These are phyloP conservation scores for Nakazawaea peltata DNA, from an alignment of 805 yeast species.

Conservation along the genomic window DNA sequence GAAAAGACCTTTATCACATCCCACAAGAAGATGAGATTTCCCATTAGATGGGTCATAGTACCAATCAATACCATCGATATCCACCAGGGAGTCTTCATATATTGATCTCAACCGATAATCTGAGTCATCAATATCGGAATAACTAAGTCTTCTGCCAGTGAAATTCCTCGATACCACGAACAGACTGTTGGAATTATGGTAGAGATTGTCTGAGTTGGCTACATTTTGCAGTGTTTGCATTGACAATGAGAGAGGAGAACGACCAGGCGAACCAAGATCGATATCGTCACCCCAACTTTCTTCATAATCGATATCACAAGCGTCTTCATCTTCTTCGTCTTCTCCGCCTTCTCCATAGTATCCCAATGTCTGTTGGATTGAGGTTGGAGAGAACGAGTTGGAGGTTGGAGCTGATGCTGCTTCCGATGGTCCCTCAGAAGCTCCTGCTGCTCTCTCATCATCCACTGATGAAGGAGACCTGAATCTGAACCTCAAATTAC, in stretches of 20 bases:
- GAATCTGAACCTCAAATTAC: background rate
- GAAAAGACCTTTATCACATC: conserved; percentile 59
- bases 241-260: too few species aligned
- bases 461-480: too few species aligned
- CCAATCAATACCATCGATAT: conserved; percentile 59
- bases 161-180: conserved; percentile 6
- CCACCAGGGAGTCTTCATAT: conserved; percentile 17
- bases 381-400: too few species aligned
- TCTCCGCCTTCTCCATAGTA: too few species aligned
- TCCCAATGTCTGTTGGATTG: too few species aligned
- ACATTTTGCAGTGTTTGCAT: background rate
- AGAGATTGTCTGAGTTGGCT: background rate
- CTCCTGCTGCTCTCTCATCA: background rate
- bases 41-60: conserved; percentile 31
- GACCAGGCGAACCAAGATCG: too few species aligned
- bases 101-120: conserved; percentile 1
- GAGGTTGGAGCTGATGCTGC: too few species aligned
- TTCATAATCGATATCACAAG: background rate
- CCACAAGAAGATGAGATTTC: conserved; percentile 49
- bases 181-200: conserved; percentile 4
- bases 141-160: conserved; percentile 3
- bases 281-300: background rate
- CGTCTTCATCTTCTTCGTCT: background rate
- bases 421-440: too few species aligned
- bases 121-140: background rate